phyloP scores from a whole-genome alignment of 495 filamentous ascomycete species.

The Penicillium waksmanii region DNA sequence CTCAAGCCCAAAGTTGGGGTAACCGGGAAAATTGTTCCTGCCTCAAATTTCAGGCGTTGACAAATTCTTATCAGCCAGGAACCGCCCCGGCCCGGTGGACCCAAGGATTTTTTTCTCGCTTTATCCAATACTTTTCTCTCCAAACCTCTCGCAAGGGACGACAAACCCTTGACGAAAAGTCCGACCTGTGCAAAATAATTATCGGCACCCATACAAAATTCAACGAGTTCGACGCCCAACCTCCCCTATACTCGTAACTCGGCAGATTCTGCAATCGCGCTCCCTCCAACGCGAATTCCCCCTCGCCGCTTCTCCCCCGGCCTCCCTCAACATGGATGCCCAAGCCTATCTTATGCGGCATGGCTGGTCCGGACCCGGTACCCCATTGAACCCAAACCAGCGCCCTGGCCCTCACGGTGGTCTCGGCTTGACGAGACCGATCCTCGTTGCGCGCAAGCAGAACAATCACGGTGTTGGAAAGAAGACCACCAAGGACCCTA shows the following conservation, averaged over 20 bases:
- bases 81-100: background rate
- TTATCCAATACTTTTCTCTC: conserved; percentile 3
- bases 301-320: background rate
- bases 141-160: background rate
- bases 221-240: background rate
- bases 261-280: background rate
- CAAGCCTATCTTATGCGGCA: conserved; percentile 71
- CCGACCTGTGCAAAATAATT: background rate
- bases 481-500: conserved; percentile 62
- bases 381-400: conserved; percentile 69
- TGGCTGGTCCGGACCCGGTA: conserved; percentile 78
- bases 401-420: conserved; percentile 61
- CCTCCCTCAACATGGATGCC: conserved; percentile 59
- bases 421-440: conserved; percentile 67
- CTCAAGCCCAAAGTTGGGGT: background rate
- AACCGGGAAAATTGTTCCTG: background rate
- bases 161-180: background rate
- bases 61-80: conserved; percentile 8
- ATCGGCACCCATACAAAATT: background rate
- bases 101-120: conserved; percentile 4
- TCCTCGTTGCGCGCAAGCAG: conserved; percentile 68
- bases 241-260: background rate
- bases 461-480: conserved; percentile 74
- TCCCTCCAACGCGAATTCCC: background rate
- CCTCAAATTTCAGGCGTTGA: background rate